These are phyloP conservation scores for Xylaria longipes DNA, from an alignment of 495 filamentous ascomycete species.

Conservation along the genomic window DNA sequence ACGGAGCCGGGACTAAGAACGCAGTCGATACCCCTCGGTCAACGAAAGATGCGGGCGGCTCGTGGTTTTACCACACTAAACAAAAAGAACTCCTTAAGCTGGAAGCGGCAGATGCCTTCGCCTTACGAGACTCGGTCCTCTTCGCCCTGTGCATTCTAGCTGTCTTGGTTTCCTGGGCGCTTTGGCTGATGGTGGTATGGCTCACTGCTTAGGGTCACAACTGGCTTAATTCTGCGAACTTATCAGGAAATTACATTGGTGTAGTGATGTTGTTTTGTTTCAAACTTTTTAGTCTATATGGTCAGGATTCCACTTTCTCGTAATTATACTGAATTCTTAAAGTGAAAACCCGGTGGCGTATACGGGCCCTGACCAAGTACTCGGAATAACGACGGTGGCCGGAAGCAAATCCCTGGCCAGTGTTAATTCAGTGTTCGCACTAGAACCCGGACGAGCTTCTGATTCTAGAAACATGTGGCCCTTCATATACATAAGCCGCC, in stretches of 20 bases:
- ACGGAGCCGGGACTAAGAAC: neutral
- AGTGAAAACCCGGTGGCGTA: neutral
- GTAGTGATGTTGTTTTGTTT: neutral
- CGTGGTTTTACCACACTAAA: constrained; percentile 57
- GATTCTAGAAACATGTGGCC: neutral
- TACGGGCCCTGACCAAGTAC: neutral
- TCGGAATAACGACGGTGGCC: neutral
- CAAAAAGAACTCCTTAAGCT: constrained; percentile 57
- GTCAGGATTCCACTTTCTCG: neutral
- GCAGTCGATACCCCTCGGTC: constrained; percentile 9
- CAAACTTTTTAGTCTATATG: neutral
- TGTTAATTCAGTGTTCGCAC: neutral
- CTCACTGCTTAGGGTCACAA: constrained; percentile 13
- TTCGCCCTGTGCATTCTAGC: constrained; percentile 38
- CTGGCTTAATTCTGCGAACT: neutral
- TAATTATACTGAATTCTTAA: neutral
- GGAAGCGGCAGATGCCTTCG: constrained; percentile 60
- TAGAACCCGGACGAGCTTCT: neutral
- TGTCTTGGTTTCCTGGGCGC: constrained; percentile 34
- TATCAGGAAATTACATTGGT: neutral
- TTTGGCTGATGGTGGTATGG: constrained; percentile 37
- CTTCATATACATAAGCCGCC: neutral
- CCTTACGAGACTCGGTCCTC: constrained; percentile 50
- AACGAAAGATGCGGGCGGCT: neutral
- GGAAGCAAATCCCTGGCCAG: neutral